Conservation (phyloP, 2,329 filamentous ascomycete genomes). For the Lasiodiplodia hormozganensis region DNA sequence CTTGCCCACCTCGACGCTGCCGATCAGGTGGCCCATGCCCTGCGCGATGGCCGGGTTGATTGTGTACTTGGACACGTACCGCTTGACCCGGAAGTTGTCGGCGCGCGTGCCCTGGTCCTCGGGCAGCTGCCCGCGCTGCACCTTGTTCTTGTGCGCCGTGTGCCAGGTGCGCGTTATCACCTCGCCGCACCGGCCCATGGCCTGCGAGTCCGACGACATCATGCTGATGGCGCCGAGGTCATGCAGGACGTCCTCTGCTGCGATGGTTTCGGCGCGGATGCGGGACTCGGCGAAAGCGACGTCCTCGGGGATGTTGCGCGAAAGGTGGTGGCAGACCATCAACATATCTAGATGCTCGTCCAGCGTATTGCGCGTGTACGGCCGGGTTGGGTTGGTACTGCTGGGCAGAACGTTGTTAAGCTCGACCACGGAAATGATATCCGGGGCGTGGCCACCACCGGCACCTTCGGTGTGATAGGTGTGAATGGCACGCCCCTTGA, state of each 20-base stretch:
- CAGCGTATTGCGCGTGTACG: conserved; percentile 88
- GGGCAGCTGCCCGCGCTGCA: conserved; percentile 75
- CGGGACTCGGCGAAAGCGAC: conserved; percentile 94
- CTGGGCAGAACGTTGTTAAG: conserved; percentile 86
- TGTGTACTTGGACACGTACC: conserved; percentile 95
- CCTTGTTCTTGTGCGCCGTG: conserved; percentile 95
- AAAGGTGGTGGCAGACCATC: conserved; percentile 96
- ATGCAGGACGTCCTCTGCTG: conserved; percentile 93
- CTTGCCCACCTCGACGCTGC: conserved; percentile 87
- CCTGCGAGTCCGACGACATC: conserved; percentile 96
- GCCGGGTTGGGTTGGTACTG: conserved; percentile 90
- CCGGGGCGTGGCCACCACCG: conserved; percentile 91
- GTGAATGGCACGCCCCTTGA: conserved; percentile 88
- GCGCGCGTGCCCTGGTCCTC: conserved; percentile 81
- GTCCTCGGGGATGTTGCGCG: conserved; percentile 91
- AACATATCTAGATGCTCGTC: conserved; percentile 98
- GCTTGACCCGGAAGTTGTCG: conserved; percentile 90
- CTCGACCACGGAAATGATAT: conserved; percentile 94
- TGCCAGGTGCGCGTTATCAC: conserved; percentile 95
- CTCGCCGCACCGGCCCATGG: conserved; percentile 96
- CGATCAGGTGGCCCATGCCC: conserved; percentile 86
- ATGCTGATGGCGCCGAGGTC: conserved; percentile 95
- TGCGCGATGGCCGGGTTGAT: conserved; percentile 92
- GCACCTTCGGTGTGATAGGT: conserved; percentile 98
- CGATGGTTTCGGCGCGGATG: conserved; percentile 95